Base-by-base conservation (phyloP, 257 asterid genomes). In the Ballota nigra region DNA sequence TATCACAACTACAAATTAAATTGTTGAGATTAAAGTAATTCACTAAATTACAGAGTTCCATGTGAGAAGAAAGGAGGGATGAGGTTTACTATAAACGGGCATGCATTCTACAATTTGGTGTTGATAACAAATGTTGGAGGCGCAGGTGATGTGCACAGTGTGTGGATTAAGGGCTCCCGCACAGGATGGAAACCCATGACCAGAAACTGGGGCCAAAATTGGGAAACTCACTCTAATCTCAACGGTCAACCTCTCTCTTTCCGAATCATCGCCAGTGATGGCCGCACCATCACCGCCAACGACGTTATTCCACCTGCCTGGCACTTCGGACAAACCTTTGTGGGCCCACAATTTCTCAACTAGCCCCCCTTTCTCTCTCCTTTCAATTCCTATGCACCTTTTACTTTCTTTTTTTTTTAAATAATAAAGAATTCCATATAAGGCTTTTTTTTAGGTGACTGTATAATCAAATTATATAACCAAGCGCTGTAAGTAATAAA, bases 141-240 rank as follows among this genome's bases (percentile, higher is more conserved):
- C 38, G 83, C 87, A 3, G 92, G 90, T 43, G 90, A 87, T 59
- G 78, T 81, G n/a, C 82, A 77, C 20, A 45, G 68, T 1, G 82
- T 83, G 61, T 80, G 83, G 77, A 72, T 87, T 51, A 83, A 81
- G 80, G 86, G 88, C 40, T 70, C 83, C 47, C 79, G 78, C 70
- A 78, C 76, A 4, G 80, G 79, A 10, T 87, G 90, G 87, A 81
- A 68, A 62, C 68, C 72, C 57, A 79, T 87, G 93, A 55, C 77
- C 16, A 77, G 90, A 75, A 83, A 85, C 56, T 85, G 93, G 87
- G 93, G 90, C 4, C 87, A 87, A 66, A 87, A 85, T 63, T 87
- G 93, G 93, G 87, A 85, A 56, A 81, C 71, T 75, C 77, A 80
- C 66, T 77, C 83, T 0, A 12, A 72, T 41, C 73, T 87, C 65